Conservation (phyloP, 768 basidiomycete genomes). For the Mycena kentingensis region DNA sequence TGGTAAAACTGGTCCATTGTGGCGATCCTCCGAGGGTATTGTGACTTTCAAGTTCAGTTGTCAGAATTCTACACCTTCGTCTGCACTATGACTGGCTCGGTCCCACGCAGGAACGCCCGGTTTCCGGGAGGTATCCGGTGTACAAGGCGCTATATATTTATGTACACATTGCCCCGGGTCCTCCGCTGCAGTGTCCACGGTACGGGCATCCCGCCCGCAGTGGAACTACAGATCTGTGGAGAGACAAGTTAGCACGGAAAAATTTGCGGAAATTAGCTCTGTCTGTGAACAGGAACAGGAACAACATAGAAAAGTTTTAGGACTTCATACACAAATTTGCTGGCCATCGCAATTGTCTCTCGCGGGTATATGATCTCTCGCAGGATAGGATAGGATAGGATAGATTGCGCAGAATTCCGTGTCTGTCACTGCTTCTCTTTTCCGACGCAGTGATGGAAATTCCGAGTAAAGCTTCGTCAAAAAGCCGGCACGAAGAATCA, state of each 20-base stretch:
- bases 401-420: too few species aligned
- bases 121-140: slow-evolving; percentile 3
- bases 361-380: background rate
- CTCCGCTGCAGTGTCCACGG: background rate
- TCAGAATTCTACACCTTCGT: too few species aligned
- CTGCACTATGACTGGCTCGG: too few species aligned
- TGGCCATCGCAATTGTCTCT: slow-evolving; percentile 1
- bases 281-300: background rate
- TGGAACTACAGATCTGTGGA: background rate
- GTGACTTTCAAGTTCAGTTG: too few species aligned
- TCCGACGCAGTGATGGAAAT: background rate
- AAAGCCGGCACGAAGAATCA: too few species aligned
- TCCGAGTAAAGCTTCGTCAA: too few species aligned
- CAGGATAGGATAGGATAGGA: too few species aligned
- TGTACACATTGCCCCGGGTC: slow-evolving; percentile 1
- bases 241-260: background rate
- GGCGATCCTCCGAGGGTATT: too few species aligned
- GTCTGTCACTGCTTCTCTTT: too few species aligned
- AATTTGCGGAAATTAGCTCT: background rate
- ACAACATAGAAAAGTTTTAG: slow-evolving; percentile 5
- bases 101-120: slow-evolving; percentile 6
- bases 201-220: background rate
- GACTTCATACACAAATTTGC: slow-evolving; percentile 7
- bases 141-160: slow-evolving; percentile 2
- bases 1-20: too few species aligned